Evolutionary conservation across 257 asterid species (phyloP), one percentile per base, ranked within the genome.

Genomic region (Primulina huaijiensis): DNA sequence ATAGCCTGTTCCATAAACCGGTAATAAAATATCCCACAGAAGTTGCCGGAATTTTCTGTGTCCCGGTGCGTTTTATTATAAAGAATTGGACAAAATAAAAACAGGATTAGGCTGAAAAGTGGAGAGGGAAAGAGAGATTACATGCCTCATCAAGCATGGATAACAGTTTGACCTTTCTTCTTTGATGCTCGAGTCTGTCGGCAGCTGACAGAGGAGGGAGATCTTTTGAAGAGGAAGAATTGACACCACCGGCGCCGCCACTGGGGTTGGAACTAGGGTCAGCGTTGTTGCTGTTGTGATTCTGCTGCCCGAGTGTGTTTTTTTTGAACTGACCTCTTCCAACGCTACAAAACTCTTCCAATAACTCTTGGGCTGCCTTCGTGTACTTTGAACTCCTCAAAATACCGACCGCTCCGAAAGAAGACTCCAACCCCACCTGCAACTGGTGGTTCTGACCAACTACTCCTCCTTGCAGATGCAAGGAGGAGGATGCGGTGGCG

Each of bases 111-210:
- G 7, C 8, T 4, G 57, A 63, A 34, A 34, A 70, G 59, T 71
- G 38, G 66, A 46, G 72, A 68, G 60, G 62, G 76, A 66, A 68
- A 31, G 70, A 64, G 61, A 60, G 84, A 78, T 30, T 78, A 83
- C 96, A 35, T 86, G 80, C 99, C 98, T 95, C 99, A 77, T 95
- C 99, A 79, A 95, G 98, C 98, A 95, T 95, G 30, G 99, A 79
- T 70, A 92, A 68, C 11, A 95, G 90, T 95, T 95, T 95, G 96
- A 92, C 97, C 95, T 95, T 95, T 78, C 99, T 82, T 62, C 98
- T 76, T 75, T 92, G 98, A 78, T 95, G 97, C 65, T 95, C 99
- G 11, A 95, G 84, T 76, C 97, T 83, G 77, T 92, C 99, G 11
- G 94, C 81, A 69, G 96, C 82, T 21, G 98, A 86, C 72, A 89